Evolutionary conservation across 495 filamentous ascomycete species (phyloP).

Genomic region (Xanthoparmelia taractica): DNA sequence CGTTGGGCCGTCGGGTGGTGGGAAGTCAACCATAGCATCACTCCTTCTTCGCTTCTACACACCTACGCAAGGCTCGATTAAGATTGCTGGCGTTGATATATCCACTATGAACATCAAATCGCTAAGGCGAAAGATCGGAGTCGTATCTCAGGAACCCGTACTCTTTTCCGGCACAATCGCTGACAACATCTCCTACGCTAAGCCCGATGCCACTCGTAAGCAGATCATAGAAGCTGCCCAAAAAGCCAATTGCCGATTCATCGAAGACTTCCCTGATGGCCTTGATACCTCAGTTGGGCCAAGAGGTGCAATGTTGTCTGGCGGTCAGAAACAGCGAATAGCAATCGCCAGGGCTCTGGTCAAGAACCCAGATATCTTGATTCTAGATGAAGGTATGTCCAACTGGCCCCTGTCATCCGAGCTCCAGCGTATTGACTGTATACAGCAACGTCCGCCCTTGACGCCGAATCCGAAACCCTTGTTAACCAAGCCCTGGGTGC

Average conservation of each 20-base stretch:
- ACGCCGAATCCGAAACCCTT: slow-evolving; percentile 94
- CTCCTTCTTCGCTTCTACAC: slow-evolving; percentile 86
- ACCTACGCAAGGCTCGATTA: slow-evolving; percentile 67
- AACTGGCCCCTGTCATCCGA: not conserved
- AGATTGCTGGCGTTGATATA: slow-evolving; percentile 80
- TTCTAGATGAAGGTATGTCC: slow-evolving; percentile 64
- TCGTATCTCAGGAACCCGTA: slow-evolving; percentile 92
- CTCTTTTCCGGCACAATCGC: slow-evolving; percentile 93
- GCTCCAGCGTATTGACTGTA: not conserved
- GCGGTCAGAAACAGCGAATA: slow-evolving; percentile 96
- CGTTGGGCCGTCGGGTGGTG: slow-evolving; percentile 88
- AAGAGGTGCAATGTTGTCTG: slow-evolving; percentile 86
- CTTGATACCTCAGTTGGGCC: slow-evolving; percentile 91
- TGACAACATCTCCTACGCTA: slow-evolving; percentile 93
- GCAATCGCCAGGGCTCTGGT: slow-evolving; percentile 91
- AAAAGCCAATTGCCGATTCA: slow-evolving; percentile 93
- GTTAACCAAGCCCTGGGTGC: slow-evolving; percentile 82
- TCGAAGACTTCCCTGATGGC: slow-evolving; percentile 92
- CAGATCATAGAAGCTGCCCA: slow-evolving; percentile 83
- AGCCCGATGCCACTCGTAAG: slow-evolving; percentile 63
- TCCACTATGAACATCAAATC: slow-evolving; percentile 85
- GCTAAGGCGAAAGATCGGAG: slow-evolving; percentile 85
- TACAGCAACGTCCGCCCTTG: slow-evolving; percentile 75
- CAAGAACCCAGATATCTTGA: slow-evolving; percentile 92
- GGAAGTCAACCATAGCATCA: slow-evolving; percentile 89